A percentile compares a stretch with the other conserved stretches of the same genome.
Conservation (phyloP, 192 early-diverging fungal genomes). For the Rhizophagus prolifer region DNA sequence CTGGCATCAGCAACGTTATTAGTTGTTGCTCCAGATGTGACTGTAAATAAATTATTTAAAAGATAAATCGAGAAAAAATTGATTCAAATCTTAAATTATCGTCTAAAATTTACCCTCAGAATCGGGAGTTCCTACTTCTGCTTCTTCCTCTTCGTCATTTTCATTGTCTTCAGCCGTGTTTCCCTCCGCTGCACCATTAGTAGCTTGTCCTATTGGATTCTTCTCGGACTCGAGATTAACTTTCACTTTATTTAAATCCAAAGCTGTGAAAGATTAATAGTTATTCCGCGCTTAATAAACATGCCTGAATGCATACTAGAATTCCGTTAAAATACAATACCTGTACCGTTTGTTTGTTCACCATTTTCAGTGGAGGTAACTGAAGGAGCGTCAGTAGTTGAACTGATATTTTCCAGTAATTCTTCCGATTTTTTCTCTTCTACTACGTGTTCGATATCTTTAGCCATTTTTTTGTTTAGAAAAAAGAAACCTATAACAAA, state of each 20-base stretch:
- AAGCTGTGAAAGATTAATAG: neutral
- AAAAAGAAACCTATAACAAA: too few species aligned
- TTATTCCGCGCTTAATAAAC: neutral
- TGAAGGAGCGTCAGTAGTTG: neutral
- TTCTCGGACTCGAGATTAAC: neutral
- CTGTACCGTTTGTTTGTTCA: neutral
- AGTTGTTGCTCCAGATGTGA: neutral
- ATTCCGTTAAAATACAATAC: neutral
- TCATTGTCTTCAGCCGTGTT: neutral
- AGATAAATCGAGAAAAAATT: neutral
- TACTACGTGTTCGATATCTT: too few species aligned
- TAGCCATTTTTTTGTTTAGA: too few species aligned
- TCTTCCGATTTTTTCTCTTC: neutral
- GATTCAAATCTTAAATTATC: neutral
- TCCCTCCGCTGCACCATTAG: neutral
- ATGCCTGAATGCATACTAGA: neutral
- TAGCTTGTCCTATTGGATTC: neutral
- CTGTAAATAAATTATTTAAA: neutral
- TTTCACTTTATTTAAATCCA: neutral
- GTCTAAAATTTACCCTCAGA: neutral
- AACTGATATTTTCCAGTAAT: neutral
- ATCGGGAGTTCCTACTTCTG: neutral
- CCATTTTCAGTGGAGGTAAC: neutral
- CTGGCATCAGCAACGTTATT: neutral
- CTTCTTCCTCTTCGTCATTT: neutral